Conservation (phyloP, 306 rosid species). For the Vigna unguiculata region DNA sequence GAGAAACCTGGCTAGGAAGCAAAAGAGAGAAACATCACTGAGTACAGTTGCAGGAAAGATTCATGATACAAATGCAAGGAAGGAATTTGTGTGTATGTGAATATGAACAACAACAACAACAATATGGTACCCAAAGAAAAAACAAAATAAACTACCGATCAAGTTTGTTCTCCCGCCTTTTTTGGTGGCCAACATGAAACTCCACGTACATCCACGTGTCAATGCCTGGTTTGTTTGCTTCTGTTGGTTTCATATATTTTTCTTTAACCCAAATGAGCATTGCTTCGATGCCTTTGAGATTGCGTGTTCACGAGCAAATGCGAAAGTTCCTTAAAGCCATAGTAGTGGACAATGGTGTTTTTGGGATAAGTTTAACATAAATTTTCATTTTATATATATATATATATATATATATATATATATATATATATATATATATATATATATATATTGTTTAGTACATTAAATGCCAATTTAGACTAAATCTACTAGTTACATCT, state of each 20-base stretch:
- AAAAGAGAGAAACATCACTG: conserved; percentile 20
- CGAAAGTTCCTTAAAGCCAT: conserved; percentile 2
- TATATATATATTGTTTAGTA: too few species aligned
- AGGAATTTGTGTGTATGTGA: background rate
- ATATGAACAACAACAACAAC: conserved; percentile 12
- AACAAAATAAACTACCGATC: background rate
- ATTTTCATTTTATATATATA: too few species aligned
- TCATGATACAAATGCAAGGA: background rate
- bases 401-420: too few species aligned
- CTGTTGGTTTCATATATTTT: background rate
- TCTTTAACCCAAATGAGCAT: background rate
- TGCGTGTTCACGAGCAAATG: background rate
- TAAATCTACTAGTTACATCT: too few species aligned
- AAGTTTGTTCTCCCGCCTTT: conserved; percentile 32
- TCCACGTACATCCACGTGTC: conserved; percentile 35
- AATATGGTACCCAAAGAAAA: background rate
- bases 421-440: too few species aligned
- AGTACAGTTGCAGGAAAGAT: background rate
- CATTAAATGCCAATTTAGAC: too few species aligned
- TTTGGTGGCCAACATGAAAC: conserved; percentile 7
- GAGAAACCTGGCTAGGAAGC: conserved; percentile 38
- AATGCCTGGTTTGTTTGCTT: background rate
- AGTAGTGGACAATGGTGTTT: too few species aligned
- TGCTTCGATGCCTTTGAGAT: background rate
- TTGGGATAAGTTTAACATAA: too few species aligned